Base-by-base conservation (phyloP, 2,329 filamentous ascomycete species). In the Domatiomyces catenatus region DNA sequence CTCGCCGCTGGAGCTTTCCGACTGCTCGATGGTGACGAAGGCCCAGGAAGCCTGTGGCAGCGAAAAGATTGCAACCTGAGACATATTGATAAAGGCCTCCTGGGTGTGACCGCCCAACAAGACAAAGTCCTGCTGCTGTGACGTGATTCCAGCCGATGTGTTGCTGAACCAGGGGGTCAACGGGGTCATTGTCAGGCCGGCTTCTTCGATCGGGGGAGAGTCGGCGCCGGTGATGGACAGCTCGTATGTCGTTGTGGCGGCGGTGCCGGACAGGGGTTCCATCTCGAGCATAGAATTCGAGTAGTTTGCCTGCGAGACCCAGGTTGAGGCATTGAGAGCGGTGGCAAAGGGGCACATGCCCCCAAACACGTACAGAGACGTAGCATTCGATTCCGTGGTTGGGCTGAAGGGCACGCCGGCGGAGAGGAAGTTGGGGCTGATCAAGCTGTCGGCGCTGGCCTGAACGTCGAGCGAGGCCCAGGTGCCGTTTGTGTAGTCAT, bases 71-170 rank as follows among this genome's bases (percentile, higher is more conserved):
- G 88, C 90, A 1, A 90, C 79, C 44, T 87, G 86, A 51, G 86
- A 93, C 83, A 94, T 95, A 64, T 95, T 94, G 68, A 95, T 82
- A 63, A 94, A 95, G 0, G 88, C 89, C 15, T 72, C 67, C 58
- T 79, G 73, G 0, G 88, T 94, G 63, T 95, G 88, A 0, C 90
- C 90, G 42, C 89, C 90, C 15, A 95, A 70, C 19, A 95, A 69
- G 10, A 94, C 78, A 57, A 86, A 90, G 59, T 82, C 81, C 55
- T 83, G 80, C 62, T 89, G 80, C 62, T 88, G 83, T 3, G 80
- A 83, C 42, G 82, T 71, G 2, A 73, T 71, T 2, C 77, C 81
- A 15, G 67, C 68, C 6, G 77, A 80, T 3, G 75, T 74, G 61
- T 84, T 84, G 18, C 82, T 81, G 57, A 79, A 81, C 1, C 84